Conservation (phyloP, 768 basidiomycete species). For the Macrolepiota fuliginosa region DNA sequence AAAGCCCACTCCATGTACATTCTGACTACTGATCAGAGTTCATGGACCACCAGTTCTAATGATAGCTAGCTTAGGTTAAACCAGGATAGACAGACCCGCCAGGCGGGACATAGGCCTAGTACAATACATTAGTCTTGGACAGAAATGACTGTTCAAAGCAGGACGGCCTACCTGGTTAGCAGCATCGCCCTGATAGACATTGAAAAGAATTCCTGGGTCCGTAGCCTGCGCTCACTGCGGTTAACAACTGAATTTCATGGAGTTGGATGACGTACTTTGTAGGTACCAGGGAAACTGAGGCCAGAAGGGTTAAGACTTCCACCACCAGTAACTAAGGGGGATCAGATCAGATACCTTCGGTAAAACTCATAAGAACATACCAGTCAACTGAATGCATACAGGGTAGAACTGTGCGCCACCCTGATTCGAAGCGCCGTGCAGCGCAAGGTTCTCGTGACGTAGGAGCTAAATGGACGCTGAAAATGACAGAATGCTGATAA, state of each 20-base stretch:
- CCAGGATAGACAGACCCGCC: conserved; percentile 33
- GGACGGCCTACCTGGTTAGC: conserved; percentile 27
- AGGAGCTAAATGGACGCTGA: conserved; percentile 23
- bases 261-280: conserved; percentile 21
- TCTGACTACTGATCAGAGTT: not conserved
- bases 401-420: conserved; percentile 40
- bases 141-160: not conserved
- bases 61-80: conserved; percentile 12
- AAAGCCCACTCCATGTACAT: not conserved
- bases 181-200: conserved; percentile 33
- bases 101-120: conserved; percentile 29
- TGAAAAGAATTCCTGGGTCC: conserved; percentile 34
- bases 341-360: not conserved
- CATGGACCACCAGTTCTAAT: not conserved
- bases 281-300: conserved; percentile 35
- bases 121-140: not conserved
- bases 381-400: conserved; percentile 36
- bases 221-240: conserved; percentile 22
- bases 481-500: not conserved
- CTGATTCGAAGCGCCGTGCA: conserved; percentile 29
- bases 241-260: not conserved
- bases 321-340: conserved; percentile 28
- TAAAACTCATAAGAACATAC: conserved; percentile 10
- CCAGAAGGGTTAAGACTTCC: conserved; percentile 33
- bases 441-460: conserved; percentile 37